Base-by-base conservation (phyloP, 2,329 filamentous ascomycete species). In the Cladophialophora carrionii region DNA sequence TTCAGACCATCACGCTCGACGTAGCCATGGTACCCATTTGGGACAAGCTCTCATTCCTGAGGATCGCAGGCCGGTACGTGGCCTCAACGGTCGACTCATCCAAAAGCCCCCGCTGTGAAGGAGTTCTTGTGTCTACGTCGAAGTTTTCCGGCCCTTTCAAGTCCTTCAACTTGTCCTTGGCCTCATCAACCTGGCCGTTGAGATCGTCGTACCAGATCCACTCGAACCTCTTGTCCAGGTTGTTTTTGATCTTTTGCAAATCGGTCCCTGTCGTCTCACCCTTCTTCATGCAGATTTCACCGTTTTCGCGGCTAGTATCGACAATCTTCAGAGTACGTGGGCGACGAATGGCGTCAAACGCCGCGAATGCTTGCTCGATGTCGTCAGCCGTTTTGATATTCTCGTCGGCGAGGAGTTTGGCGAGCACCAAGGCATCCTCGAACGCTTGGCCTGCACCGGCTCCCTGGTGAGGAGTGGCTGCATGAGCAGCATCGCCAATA, bases 311-410 rank as follows among this genome's bases (percentile, higher is more conserved):
- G 62, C 84, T 86, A 57, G 29, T 48, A 7, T 64, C 62, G 8
- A 64, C 34, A 8, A 53, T 22, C 43, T 54, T 51, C n/a, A 84
- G 82, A 8, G 78, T 80, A 8, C 84, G 74, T 9, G 81, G 78
- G 2, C 84, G 75, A 0, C 86, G 76, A 3, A 81, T 74, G 9
- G 73, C 74, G 67, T 87, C 83, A 52, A 83, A 87, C 0, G 79
- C 80, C n/a, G 75, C 74, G 53, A 87, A 85, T 0, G 78, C 84
- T 0, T 75, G 76, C 5, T 78, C 73, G 0, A 83, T 72, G 7
- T 82, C 77, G 0, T 70, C 63, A 0, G 70, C 65, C 0, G 67
- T 73, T 0, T 68, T 63, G 2, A 81, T 75, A 37, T 82, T 57
- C 14, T 46, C n/a, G 20, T 58, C 48, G 14, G 66, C 70, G 51